Base-by-base conservation (phyloP, 257 asterid species). In the Penstemon davidsonii region DNA sequence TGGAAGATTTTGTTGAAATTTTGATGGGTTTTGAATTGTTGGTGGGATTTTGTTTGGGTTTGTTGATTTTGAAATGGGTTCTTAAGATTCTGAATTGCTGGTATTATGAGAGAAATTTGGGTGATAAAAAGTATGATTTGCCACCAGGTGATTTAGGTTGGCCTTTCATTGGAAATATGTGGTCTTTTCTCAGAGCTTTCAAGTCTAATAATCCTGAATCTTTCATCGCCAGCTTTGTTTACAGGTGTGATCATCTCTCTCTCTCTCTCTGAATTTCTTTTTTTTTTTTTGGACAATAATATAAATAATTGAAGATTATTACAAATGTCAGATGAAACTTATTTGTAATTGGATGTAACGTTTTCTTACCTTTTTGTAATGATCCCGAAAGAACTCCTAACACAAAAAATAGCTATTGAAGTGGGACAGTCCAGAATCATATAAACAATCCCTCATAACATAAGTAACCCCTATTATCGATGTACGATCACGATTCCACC, bases 71-170 rank as follows among this genome's bases (percentile, higher is more conserved):
- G 25, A 61, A 47, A 19, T 78, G 74, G 78, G 51, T 69, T 11
- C 37, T 76, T 18, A 53, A 41, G 49, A 68, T 55, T 13, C 62
- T 81, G 46, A 84, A 84, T 71, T 12, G 71, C 40, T 79, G 85
- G 87, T 76, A 33, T 51, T 83, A 70, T 80, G 97, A 90, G 73
- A 36, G 70, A 44, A 80, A 77, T 45, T 79, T 93, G 75, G 89
- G 89, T 6, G 76, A 83, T 49, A 74, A 45, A 55, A 85, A 71
- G 36, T 69, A 71, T 58, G 70, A 76, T 9, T 78, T 93, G 73
- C 98, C 98, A 19, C 98, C 98, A 1, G 97, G 98, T 62, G 98
- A 93, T 78, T 80, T 88, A 12, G 98, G 98, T 0, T 90, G 91
- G 94, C 98, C 98, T 18, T 86, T 88, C 68, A 84, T 93, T 74